Base-by-base conservation (phyloP, 805 yeast genomes). In the Candida maris region DNA sequence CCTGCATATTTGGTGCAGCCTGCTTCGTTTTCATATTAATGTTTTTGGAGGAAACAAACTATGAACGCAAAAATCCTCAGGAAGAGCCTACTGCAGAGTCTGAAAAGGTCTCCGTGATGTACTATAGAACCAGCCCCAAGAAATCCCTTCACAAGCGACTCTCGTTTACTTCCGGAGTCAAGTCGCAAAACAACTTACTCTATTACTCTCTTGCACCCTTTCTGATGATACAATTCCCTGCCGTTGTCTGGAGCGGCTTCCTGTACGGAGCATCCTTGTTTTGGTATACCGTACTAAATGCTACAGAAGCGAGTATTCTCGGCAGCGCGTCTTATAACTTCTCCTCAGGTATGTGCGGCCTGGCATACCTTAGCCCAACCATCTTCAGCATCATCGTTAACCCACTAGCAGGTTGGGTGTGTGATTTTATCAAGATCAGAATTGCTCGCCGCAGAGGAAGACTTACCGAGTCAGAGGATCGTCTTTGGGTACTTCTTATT, bases 161-260 rank as follows among this genome's bases (percentile, higher is more conserved):
- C 48, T 64, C 71, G 26, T 57, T 59, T 38, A 67, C 67, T 31
- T 56, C 46, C 47, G 77, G 63, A 45, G 59, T 45, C 12, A 48
- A 44, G 41, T 49, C 48, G 43, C 61, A 54, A 28, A 44, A 47
- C 30, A 55, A 51, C 32, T 35, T 54, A 13, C 32, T 37, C 41
- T 52, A 52, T 24, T 48, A 49, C 26, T 44, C 62, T 38, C 42
- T 51, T 32, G 72, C 65, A 20, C 71, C 72, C 3, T 59, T 64
- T 40, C 51, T 53, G 27, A 65, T 69, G 67, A 56, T 64, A 3
- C 63, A 63, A 30, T 65, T 70, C 38, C 81, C 85, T 3, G 64
- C 71, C 12, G 76, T 79, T 3, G 49, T 77, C n/a, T 80, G 76
- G 68, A 68, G 75, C 12, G 82, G 82, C 1, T 63, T 75, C 45